Percentiles rank a stretch among this genome's conserved stretches.
Conservation (phyloP, 1,284 basidiomycete species). For the Ustilago bromivora region DNA sequence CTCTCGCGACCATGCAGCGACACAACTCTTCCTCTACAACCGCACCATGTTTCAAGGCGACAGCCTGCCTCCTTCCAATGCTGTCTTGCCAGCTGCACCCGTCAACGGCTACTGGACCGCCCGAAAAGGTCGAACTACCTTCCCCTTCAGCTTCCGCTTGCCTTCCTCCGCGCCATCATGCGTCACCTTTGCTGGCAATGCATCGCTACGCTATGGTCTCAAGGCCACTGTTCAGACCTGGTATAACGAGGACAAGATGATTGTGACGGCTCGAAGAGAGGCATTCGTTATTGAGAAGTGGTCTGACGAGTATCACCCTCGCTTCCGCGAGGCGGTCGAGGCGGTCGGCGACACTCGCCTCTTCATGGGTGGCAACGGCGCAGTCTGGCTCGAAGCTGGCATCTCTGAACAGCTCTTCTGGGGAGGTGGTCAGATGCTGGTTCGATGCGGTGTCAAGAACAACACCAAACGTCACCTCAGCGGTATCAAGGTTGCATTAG, state of each 20-base stretch:
- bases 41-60: conserved; percentile 64
- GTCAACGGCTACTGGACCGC: conserved; percentile 62
- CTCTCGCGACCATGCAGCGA: conserved; percentile 62
- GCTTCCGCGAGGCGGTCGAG: conserved; percentile 55
- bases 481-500: conserved; percentile 59
- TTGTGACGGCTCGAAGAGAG: conserved; percentile 56
- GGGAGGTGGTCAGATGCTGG: conserved; percentile 55
- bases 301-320: conserved; percentile 48
- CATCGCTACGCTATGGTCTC: conserved; percentile 58
- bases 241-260: conserved; percentile 58
- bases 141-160: conserved; percentile 62
- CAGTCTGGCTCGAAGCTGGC: conserved; percentile 64
- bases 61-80: conserved; percentile 63
- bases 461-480: conserved; percentile 61
- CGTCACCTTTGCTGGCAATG: conserved; percentile 61
- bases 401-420: conserved; percentile 57
- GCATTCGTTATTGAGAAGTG: conserved; percentile 63
- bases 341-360: conserved; percentile 61
- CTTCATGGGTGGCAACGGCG: conserved; percentile 65
- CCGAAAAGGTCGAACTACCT: conserved; percentile 62
- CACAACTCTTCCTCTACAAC: conserved; percentile 64
- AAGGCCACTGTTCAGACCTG: conserved; percentile 63
- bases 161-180: conserved; percentile 58
- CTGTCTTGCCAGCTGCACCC: conserved; percentile 60
- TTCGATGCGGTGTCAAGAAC: conserved; percentile 62